phyloP scores from a whole-genome alignment of 1,139 yeast species.

The Debaryomyces udenii region DNA sequence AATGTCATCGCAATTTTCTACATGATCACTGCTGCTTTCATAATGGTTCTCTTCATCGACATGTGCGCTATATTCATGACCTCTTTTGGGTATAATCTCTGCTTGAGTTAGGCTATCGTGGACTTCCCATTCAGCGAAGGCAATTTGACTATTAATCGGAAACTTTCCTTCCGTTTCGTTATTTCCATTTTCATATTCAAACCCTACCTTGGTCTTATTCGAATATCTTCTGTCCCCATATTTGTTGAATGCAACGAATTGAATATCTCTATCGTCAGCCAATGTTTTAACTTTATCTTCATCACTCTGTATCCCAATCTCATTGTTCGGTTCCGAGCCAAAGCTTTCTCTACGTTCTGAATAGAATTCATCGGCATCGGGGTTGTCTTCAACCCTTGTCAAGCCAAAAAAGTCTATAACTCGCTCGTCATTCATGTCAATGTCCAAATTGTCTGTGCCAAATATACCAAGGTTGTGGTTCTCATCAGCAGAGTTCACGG shows the following conservation, averaged over 20 bases:
- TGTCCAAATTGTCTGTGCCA: conserved; percentile 13
- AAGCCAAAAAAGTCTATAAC: conserved; percentile 16
- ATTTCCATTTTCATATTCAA: conserved; percentile 7
- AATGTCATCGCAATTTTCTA: background rate
- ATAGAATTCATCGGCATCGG: conserved; percentile 33
- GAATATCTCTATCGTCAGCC: conserved; percentile 13
- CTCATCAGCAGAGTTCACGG: conserved; percentile 8
- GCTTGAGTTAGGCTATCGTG: conserved; percentile 18
- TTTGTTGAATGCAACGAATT: conserved; percentile 17
- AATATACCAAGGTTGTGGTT: conserved; percentile 12
- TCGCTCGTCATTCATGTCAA: conserved; percentile 12
- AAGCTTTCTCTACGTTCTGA: conserved; percentile 28
- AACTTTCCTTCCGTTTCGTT: conserved; percentile 12
- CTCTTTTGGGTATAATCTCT: conserved; percentile 10
- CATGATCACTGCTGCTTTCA: background rate
- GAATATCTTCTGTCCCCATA: conserved; percentile 17
- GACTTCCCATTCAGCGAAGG: conserved; percentile 30
- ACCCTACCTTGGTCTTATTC: conserved; percentile 14
- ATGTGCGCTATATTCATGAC: background rate
- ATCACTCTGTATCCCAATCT: conserved; percentile 6
- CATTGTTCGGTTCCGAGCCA: conserved; percentile 11
- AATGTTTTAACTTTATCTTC: background rate
- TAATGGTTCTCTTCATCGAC: background rate
- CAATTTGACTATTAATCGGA: conserved; percentile 31
- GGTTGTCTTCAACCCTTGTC: conserved; percentile 16